Percentiles rank a stretch among this genome's conserved stretches.
Conservation (phyloP, 495 filamentous ascomycete genomes). For the Baudoinia panamericana region DNA sequence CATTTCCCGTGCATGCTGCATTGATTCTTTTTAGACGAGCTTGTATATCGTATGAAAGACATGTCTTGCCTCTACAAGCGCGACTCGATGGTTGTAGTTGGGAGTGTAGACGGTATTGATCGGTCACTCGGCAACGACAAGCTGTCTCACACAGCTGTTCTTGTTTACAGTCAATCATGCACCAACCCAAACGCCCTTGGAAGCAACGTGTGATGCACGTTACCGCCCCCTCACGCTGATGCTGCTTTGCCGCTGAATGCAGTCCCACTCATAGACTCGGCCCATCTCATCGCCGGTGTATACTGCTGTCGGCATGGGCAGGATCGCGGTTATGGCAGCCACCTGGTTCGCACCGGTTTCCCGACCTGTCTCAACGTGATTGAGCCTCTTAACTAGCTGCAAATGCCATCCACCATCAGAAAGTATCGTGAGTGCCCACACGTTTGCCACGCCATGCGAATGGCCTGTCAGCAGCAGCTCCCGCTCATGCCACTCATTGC, state of each 20-base stretch:
- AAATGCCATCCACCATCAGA: slow-evolving; percentile 42
- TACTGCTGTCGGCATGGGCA: slow-evolving; percentile 68
- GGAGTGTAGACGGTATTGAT: too few species aligned
- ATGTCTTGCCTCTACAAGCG: too few species aligned
- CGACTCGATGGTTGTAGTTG: too few species aligned
- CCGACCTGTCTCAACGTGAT: slow-evolving; percentile 63
- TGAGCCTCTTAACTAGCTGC: slow-evolving; percentile 58
- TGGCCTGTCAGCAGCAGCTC: slow-evolving; percentile 84
- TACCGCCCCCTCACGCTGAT: slow-evolving; percentile 7
- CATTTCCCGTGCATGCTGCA: too few species aligned
- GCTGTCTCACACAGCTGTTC: too few species aligned
- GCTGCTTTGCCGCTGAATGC: slow-evolving; percentile 41
- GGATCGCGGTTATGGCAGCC: slow-evolving; percentile 74
- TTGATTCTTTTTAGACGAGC: too few species aligned
- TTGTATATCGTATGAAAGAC: too few species aligned
- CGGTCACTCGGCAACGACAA: too few species aligned
- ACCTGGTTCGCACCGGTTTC: slow-evolving; percentile 64
- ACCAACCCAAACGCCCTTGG: too few species aligned
- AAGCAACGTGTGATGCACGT: too few species aligned
- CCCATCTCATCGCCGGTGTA: slow-evolving; percentile 92
- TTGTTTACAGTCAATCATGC: too few species aligned
- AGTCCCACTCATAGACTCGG: slow-evolving; percentile 82
- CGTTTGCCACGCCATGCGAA: slow-evolving; percentile 68
- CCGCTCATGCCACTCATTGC: slow-evolving; percentile 85
- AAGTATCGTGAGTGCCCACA: slow-evolving; percentile 16